These are phyloP conservation scores for Tolypocladium paradoxum DNA, from an alignment of 2,329 filamentous ascomycete genomes.

Conservation along the genomic window DNA sequence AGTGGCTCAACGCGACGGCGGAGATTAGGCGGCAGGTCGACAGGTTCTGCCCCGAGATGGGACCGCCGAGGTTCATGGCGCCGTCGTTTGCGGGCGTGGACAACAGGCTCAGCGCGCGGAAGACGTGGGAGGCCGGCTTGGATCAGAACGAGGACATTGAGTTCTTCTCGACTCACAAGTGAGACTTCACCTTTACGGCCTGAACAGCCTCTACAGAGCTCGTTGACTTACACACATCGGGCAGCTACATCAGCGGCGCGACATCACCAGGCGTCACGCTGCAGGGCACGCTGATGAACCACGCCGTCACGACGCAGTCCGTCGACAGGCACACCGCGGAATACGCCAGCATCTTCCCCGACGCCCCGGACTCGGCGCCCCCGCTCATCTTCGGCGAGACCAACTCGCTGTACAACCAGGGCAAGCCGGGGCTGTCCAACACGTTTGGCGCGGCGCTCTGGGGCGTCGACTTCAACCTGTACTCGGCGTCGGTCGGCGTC, in stretches of 20 bases:
- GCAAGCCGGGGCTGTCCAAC: too few species aligned
- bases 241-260: conserved; percentile 52
- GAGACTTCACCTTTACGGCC: background rate
- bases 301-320: conserved; percentile 38
- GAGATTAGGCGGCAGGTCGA: conserved; percentile 34
- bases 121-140: conserved; percentile 42
- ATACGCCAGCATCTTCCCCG: too few species aligned
- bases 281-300: conserved; percentile 53
- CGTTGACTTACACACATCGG: conserved; percentile 10
- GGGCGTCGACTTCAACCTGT: too few species aligned
- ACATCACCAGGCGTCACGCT: conserved; percentile 50
- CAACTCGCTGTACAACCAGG: too few species aligned
- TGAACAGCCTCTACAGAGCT: too few species aligned
- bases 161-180: conserved; percentile 51
- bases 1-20: conserved; percentile 46
- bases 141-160: conserved; percentile 36
- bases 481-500: too few species aligned
- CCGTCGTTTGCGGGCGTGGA: conserved; percentile 48
- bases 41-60: conserved; percentile 38
- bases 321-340: too few species aligned
- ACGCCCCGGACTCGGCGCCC: too few species aligned
- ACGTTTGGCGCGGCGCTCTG: too few species aligned
- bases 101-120: conserved; percentile 39
- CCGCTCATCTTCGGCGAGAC: too few species aligned
- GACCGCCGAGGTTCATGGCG: conserved; percentile 30